Evolutionary conservation across 2,329 filamentous ascomycete genomes (phyloP).

Genomic region (Sclerotinia trifoliorum): DNA sequence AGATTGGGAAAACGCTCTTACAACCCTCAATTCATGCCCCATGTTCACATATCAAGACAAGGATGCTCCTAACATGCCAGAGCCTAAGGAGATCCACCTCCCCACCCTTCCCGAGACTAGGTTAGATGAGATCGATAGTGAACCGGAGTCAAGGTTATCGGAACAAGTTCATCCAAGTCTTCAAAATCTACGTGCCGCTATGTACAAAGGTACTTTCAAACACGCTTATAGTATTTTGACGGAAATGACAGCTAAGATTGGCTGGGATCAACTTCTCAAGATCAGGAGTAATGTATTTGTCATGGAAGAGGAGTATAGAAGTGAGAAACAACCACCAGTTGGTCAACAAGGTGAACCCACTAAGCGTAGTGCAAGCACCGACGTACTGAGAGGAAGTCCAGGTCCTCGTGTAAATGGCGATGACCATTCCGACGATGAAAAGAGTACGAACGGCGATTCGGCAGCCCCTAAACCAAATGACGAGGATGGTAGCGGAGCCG

Average conservation of each 20-base stretch:
- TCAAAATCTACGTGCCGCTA: constrained; percentile 79
- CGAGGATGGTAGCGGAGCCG: constrained; percentile 33
- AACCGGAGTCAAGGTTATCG: constrained; percentile 73
- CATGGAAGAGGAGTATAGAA: constrained; percentile 98
- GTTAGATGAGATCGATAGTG: constrained; percentile 94
- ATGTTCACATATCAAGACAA: constrained; percentile 99
- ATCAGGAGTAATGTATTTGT: constrained; percentile 97
- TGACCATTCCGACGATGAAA: constrained; percentile 39
- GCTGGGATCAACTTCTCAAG: constrained; percentile 93
- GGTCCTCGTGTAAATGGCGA: constrained; percentile 50
- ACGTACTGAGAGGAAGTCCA: constrained; percentile 71
- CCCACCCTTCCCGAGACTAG: constrained; percentile 86
- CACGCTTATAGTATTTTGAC: constrained; percentile 93
- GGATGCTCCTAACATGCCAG: constrained; percentile 90
- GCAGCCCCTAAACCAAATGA: constrained; percentile 31
- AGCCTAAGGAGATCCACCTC: constrained; percentile 82
- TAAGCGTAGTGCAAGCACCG: constrained; percentile 73
- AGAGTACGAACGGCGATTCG: constrained; percentile 38
- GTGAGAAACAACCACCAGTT: constrained; percentile 69
- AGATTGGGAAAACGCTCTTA: constrained; percentile 92
- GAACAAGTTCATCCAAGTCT: constrained; percentile 87
- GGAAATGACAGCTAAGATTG: constrained; percentile 93
- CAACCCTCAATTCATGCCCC: constrained; percentile 95
- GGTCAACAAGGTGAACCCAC: constrained; percentile 45
- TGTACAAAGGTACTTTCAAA: constrained; percentile 92